Conservation (phyloP, 495 filamentous ascomycete genomes). For the Physcia stellaris region DNA sequence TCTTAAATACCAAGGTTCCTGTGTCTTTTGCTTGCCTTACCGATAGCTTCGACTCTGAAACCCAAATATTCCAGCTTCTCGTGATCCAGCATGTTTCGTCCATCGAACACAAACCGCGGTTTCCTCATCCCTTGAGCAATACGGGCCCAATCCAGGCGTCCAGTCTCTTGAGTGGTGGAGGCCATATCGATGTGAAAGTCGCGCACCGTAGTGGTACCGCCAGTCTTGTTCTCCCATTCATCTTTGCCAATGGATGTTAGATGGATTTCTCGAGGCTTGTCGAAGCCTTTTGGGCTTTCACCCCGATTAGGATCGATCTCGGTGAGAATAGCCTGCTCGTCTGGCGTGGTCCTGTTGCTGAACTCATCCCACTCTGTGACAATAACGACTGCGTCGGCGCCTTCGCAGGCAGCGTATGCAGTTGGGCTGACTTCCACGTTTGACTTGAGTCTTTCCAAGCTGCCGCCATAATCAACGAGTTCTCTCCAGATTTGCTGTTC, state of each 20-base stretch:
- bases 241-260: background rate
- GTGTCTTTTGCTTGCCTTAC: conserved; percentile 8
- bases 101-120: conserved; percentile 61
- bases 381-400: conserved; percentile 40
- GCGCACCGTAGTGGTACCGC: background rate
- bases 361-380: conserved; percentile 58
- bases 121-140: conserved; percentile 43
- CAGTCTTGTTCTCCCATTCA: background rate
- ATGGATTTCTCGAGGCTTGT: background rate
- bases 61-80: conserved; percentile 41
- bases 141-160: conserved; percentile 38
- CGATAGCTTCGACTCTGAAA: conserved; percentile 23
- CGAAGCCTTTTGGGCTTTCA: background rate
- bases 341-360: conserved; percentile 19
- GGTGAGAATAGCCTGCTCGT: conserved; percentile 3
- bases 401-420: conserved; percentile 38
- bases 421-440: conserved; percentile 11
- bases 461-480: conserved; percentile 15
- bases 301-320: background rate
- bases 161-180: conserved; percentile 14
- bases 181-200: background rate
- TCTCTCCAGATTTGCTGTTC: conserved; percentile 30
- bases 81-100: conserved; percentile 47
- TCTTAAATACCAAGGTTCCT: no score
- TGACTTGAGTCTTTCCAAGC: conserved; percentile 9